These are phyloP conservation scores for Volvox reticuliferus DNA, from an alignment of 139 green algal species.

Conservation along the genomic window DNA sequence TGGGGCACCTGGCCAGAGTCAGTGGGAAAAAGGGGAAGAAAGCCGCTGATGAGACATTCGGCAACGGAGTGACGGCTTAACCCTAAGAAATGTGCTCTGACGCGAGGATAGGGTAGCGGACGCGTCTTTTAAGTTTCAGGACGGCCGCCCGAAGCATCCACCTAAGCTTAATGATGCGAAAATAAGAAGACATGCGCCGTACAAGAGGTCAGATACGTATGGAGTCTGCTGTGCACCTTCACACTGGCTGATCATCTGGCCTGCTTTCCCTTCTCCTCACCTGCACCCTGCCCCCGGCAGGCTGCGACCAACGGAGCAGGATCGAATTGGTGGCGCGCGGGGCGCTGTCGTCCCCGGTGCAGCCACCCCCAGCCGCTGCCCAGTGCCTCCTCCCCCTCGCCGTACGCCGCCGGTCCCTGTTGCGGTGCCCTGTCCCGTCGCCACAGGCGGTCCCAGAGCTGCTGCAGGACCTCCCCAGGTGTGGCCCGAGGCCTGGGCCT, in stretches of 20 bases:
- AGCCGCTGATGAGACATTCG: too few species aligned
- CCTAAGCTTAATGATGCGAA: too few species aligned
- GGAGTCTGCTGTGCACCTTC: neutral
- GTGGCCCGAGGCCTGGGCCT: neutral
- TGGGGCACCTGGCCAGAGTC: neutral
- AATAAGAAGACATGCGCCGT: too few species aligned
- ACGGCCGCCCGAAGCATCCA: neutral
- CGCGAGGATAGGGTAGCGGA: neutral
- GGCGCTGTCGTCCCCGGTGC: neutral
- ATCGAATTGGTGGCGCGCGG: neutral
- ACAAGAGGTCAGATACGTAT: neutral
- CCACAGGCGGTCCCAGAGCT: neutral
- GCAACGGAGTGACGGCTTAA: too few species aligned
- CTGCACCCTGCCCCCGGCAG: neutral
- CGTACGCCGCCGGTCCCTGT: too few species aligned
- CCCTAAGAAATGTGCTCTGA: neutral
- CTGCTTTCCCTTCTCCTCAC: neutral
- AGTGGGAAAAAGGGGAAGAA: neutral
- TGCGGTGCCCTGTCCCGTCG: neutral
- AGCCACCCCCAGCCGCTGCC: neutral
- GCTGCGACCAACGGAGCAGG: neutral
- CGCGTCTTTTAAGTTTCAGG: neutral
- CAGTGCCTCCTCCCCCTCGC: neutral
- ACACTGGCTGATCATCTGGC: neutral
- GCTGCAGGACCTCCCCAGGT: neutral